Base-by-base conservation (phyloP, 305 asterid genomes). In the Solanum hybrid region DNA sequence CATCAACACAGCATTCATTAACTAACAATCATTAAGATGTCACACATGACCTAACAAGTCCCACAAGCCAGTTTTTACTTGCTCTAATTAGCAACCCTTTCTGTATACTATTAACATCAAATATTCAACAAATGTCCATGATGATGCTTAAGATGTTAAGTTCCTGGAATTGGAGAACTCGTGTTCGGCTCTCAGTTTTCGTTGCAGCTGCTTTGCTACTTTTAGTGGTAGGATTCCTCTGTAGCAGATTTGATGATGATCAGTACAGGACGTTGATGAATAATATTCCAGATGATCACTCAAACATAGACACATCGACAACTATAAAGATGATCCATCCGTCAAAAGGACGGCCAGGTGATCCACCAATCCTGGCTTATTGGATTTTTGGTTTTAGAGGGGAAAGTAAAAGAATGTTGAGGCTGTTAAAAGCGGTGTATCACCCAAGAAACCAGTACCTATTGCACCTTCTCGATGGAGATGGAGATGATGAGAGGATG, bases 371-470 rank as follows among this genome's bases (percentile, higher is more conserved):
- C 60, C 35, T 93, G 69, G 96, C 96, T 9, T 94, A 94, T 79
- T 92, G 92, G 94, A 90, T 93, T 51, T 89, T 93, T 5, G 95
- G 96, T 7, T 85, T 91, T 5, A 42, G 12, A 51, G 95, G 95
- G 34, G 95, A 94, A 8, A 89, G 88, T 60, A 37, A 78, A 86
- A 91, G 92, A 88, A 93, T 94, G 13, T 66, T 93, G 90, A 93
- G 96, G 92, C 91, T 94, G 37, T 71, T 92, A 73, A 92, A 79
- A 88, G 92, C 94, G 8, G 88, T 92, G 60, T 92, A 94, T 90
- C 96, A 94, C 73, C 97, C 96, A 9, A 92, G 97, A 69, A 94
- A 94, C 16, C 93, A 91, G 87, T 94, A 94, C 76, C 95, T 94
- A 16, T 85, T 94, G 88, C 93, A 94, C 84, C 93, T 94, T n/a